Conservation (phyloP, 2,329 filamentous ascomycete species). For the Diaporthe sp. region DNA sequence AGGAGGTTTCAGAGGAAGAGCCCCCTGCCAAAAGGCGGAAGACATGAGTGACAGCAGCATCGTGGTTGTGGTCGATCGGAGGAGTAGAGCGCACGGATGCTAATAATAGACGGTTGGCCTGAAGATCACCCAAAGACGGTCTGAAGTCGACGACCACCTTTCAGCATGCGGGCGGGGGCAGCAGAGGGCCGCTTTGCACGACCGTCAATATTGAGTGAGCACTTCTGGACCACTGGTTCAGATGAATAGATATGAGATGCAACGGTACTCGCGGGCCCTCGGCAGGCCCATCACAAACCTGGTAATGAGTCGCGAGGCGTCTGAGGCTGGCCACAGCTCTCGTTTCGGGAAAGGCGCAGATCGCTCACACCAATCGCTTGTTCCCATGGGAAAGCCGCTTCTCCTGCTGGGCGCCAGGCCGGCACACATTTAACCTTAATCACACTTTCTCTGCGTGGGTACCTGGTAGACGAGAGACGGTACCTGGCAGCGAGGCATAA, state of each 20-base stretch:
- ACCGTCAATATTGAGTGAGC: slow-evolving; percentile 7
- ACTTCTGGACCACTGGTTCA: slow-evolving; percentile 21
- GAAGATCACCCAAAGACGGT: slow-evolving; percentile 30
- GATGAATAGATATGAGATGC: slow-evolving; percentile 31
- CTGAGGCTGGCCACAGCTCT: slow-evolving; percentile 26
- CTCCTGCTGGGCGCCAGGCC: slow-evolving; percentile 11
- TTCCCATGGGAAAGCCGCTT: neutral
- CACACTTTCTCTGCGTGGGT: neutral
- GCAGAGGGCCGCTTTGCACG: slow-evolving; percentile 2
- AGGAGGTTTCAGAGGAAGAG: slow-evolving; percentile 56
- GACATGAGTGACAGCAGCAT: slow-evolving; percentile 45
- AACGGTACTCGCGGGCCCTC: slow-evolving; percentile 6
- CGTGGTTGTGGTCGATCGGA: neutral
- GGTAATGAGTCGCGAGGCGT: slow-evolving; percentile 32
- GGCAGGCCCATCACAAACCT: slow-evolving; percentile 21
- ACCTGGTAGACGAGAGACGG: neutral
- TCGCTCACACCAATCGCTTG: slow-evolving; percentile 18
- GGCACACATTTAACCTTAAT: slow-evolving; percentile 33
- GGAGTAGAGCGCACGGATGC: slow-evolving; percentile 20
- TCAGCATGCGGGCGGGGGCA: neutral
- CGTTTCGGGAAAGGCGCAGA: slow-evolving; percentile 12
- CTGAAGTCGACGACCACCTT: slow-evolving; percentile 12
- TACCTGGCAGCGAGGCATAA: slow-evolving; percentile 18
- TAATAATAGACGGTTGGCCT: slow-evolving; percentile 36
- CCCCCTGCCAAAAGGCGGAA: slow-evolving; percentile 60